phyloP scores from a whole-genome alignment of 257 asterid genomes.

The Penstemon davidsonii region DNA sequence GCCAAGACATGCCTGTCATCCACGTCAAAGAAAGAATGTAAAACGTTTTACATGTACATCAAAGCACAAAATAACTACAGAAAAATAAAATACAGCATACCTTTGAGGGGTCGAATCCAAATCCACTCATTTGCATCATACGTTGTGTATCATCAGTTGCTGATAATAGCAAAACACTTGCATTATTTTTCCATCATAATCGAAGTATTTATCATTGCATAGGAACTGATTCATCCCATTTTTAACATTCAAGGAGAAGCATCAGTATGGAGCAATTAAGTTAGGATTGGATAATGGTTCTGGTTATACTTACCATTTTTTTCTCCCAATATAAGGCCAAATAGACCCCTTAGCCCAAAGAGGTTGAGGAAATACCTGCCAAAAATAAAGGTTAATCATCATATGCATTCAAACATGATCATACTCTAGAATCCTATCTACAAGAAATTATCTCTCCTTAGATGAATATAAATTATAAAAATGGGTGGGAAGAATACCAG shows the following conservation, averaged over 20 bases:
- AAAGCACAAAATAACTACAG: constrained; percentile 8
- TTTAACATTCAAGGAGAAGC: neutral
- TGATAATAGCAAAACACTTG: constrained; percentile 32
- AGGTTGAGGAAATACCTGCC: constrained; percentile 90
- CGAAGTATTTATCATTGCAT: constrained; percentile 11
- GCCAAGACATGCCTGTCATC: no score
- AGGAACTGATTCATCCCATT: neutral
- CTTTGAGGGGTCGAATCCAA: constrained; percentile 85
- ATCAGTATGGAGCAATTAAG: no score
- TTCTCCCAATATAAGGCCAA: constrained; percentile 92
- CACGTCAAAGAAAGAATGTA: neutral
- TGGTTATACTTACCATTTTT: constrained; percentile 69
- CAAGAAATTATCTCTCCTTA: neutral
- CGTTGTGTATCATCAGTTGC: constrained; percentile 93
- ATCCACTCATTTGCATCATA: constrained; percentile 98
- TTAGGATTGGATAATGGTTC: neutral
- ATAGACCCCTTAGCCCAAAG: constrained; percentile 88
- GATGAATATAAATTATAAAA: no score
- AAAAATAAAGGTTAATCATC: constrained; percentile 24
- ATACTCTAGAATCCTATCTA: constrained; percentile 24
- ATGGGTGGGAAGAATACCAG: constrained; percentile 47
- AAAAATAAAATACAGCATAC: constrained; percentile 33
- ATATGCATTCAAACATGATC: constrained; percentile 20
- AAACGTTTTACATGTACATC: constrained; percentile 3
- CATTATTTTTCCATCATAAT: constrained; percentile 25